Conservation (phyloP, 805 yeast species). For the Wickerhamiella dianesei region DNA sequence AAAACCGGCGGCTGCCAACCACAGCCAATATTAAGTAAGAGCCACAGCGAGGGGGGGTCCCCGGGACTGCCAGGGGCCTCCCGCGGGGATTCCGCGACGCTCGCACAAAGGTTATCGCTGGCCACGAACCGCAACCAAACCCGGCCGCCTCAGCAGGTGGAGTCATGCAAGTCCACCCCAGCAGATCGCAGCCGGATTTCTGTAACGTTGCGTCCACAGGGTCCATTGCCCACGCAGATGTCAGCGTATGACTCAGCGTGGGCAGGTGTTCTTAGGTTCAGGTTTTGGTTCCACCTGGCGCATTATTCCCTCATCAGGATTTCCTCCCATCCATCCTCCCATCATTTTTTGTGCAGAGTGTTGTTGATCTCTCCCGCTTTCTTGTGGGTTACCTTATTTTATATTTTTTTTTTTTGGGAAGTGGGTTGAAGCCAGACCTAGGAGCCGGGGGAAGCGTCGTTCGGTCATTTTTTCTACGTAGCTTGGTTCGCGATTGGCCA, state of each 20-base stretch:
- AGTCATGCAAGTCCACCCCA: neutral
- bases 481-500: no score
- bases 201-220: neutral
- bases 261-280: neutral
- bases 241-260: neutral
- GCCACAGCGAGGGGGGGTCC: no score
- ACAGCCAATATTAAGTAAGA: no score
- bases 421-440: no score
- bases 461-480: no score
- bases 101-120: no score
- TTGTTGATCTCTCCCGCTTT: neutral
- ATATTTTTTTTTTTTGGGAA: neutral
- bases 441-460: no score
- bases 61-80: no score
- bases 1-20: no score
- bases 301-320: neutral
- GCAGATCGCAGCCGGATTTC: neutral
- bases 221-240: neutral
- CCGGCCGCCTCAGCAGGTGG: neutral
- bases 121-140: no score
- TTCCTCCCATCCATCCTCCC: neutral
- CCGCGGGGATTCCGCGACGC: no score
- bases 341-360: neutral
- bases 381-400: neutral
- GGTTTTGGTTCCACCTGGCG: neutral